Percentiles rank a stretch among this genome's conserved stretches.
phyloP scores from a whole-genome alignment of 495 filamentous ascomycete genomes.

The Penicillium dipodomyicola region DNA sequence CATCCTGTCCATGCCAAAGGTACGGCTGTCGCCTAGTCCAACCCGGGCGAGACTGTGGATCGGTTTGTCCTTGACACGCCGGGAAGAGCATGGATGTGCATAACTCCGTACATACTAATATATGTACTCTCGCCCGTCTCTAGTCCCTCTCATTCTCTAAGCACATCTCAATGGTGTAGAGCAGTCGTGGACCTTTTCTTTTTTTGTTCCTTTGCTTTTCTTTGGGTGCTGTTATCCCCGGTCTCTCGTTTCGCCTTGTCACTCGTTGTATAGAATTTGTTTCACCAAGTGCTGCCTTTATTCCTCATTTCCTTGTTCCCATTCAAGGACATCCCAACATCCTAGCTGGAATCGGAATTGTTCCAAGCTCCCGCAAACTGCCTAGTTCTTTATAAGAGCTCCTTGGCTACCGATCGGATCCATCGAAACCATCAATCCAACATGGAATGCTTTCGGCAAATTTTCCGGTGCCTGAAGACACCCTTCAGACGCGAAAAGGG shows the following conservation, averaged over 20 bases:
- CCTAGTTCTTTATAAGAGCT: constrained; percentile 15
- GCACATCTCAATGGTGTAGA: constrained; percentile 31
- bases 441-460: constrained; percentile 46
- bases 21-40: constrained; percentile 24
- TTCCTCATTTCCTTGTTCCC: constrained; percentile 9
- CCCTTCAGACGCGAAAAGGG: constrained; percentile 34
- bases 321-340: constrained; percentile 1
- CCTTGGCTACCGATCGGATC: neutral
- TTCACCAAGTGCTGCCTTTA: constrained; percentile 19
- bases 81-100: constrained; percentile 30
- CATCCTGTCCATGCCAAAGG: constrained; percentile 30
- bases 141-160: constrained; percentile 11
- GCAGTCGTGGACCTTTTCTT: constrained; percentile 20
- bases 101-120: constrained; percentile 19
- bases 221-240: constrained; percentile 20
- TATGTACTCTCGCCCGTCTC: constrained; percentile 21
- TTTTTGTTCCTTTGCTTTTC: constrained; percentile 24
- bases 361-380: neutral
- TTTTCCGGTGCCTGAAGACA: constrained; percentile 37
- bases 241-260: constrained; percentile 32
- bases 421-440: constrained; percentile 1
- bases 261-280: constrained; percentile 27
- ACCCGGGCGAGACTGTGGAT: constrained; percentile 25
- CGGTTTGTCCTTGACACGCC: constrained; percentile 23
- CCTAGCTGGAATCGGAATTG: neutral